phyloP scores from a whole-genome alignment of 176 grass and related monocot genomes.

The Aegilops sharonensis region DNA sequence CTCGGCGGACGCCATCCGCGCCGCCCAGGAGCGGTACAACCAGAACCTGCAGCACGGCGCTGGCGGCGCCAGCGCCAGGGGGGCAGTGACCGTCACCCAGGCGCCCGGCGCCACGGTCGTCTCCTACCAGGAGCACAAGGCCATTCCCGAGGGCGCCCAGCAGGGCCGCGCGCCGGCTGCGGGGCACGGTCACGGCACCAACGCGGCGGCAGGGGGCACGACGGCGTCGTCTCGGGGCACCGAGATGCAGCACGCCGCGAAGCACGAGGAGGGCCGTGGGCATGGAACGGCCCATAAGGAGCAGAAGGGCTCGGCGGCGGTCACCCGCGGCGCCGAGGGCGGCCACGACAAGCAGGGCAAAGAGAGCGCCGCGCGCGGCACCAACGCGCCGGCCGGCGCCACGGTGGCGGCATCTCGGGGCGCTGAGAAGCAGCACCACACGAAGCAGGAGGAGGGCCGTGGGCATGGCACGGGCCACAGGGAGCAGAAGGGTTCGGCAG shows the following conservation, averaged over 20 bases:
- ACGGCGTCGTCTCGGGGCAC: neutral
- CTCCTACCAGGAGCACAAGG: conserved; percentile 26
- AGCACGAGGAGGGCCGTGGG: neutral
- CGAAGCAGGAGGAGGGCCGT: neutral
- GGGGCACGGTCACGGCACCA: neutral
- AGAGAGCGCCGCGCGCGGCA: neutral
- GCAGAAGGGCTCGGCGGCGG: conserved; percentile 42
- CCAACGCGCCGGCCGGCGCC: neutral
- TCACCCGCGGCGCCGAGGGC: conserved; percentile 34
- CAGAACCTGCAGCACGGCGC: conserved; percentile 3
- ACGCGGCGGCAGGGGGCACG: neutral
- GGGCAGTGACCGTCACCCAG: conserved; percentile 42
- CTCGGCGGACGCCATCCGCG: conserved; percentile 59
- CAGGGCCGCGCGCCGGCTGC: neutral
- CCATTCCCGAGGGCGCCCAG: conserved; percentile 10
- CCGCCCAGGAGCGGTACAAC: conserved; percentile 66
- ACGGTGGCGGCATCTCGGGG: neutral
- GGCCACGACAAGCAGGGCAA: conserved; percentile 20
- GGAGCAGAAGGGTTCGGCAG: conserved; percentile 39
- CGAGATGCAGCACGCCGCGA: neutral
- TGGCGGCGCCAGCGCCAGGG: conserved; percentile 33
- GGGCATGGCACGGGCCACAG: conserved; percentile 20
- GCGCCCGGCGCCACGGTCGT: conserved; percentile 3
- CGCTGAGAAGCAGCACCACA: neutral
- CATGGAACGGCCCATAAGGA: conserved; percentile 31